Evolutionary conservation across 2,329 filamentous ascomycete genomes (phyloP), one percentile per base, ranked within the genome.

Genomic region (Pleurostoma richardsiae): DNA sequence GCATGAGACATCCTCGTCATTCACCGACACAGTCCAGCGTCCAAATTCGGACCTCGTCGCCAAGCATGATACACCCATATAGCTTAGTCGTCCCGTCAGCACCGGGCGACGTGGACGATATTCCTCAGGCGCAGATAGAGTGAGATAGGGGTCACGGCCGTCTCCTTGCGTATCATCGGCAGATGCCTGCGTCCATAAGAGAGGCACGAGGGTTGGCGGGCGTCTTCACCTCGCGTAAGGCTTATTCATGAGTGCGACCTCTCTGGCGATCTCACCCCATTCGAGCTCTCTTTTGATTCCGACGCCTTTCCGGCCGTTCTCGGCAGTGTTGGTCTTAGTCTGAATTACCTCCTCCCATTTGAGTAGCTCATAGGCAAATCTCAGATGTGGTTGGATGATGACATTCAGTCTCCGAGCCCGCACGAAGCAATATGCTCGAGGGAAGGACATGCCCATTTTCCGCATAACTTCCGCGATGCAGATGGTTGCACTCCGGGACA

Each of bases 381-480:
- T 81, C 47, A 99, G 76, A 70, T 99, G 92, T 10, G 94, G 94
- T 65, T 99, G 94, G 53, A 99, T 97, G 53, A 99, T 99, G 44
- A 99, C 94, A 61, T 99, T 99, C 42, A 99, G 74, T 50, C 94
- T 79, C 45, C 94, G 81, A 26, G 94, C 94, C 30, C 94, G 85
- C 36, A 99, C 94, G 65, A 92, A 97, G 65, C 94, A 97, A 67
- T 99, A 99, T 49, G 94, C 94, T 46, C 88, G 80, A 10, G 94
- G 90, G 57, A 97, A 92, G 1, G 90, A 94, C 54, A 96, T 70
- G 27, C 82, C 76, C 56, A 90, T 68, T 29, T 85, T 76, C 33
- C 85, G 83, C 94, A 99, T 99, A 33, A 97, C 90, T 66, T 97
- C 91, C n/a, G 94, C 94, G 59, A 99, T 99, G 64, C 94, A 97